phyloP scores from a whole-genome alignment of 352 stramenopile species.

The Phytophthora crassamura region DNA sequence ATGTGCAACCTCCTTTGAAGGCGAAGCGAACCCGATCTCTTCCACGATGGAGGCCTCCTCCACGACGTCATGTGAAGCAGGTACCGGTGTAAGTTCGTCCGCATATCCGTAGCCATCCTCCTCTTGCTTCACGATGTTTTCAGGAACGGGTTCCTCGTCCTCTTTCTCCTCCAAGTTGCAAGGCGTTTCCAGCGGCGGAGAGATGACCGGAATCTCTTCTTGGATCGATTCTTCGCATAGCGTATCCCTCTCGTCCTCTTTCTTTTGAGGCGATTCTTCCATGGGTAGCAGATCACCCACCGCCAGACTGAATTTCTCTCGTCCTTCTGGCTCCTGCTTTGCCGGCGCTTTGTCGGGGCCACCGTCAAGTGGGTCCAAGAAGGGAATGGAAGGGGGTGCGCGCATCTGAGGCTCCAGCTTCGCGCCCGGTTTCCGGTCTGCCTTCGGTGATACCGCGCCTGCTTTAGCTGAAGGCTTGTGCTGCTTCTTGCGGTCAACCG shows the following conservation, averaged over 20 bases:
- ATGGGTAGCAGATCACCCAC: conserved; percentile 6
- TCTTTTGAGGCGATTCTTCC: conserved; percentile 20
- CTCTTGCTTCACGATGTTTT: conserved; percentile 29
- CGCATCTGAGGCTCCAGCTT: conserved; percentile 18
- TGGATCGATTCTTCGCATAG: conserved; percentile 40
- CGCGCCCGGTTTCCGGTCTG: conserved; percentile 13
- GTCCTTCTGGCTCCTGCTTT: conserved; percentile 13
- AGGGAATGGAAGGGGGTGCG: conserved; percentile 24
- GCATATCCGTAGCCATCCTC: conserved; percentile 9
- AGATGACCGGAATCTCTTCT: conserved; percentile 28
- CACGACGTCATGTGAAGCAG: conserved; percentile 1
- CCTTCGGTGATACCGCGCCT: conserved; percentile 8
- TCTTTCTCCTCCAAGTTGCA: conserved; percentile 19
- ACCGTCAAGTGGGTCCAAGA: conserved; percentile 30
- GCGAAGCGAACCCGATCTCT: conserved; percentile 32
- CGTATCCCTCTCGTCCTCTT: conserved; percentile 22
- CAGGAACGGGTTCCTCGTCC: conserved; percentile 27
- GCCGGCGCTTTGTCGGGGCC: conserved; percentile 25
- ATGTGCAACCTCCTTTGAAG: conserved; percentile 9
- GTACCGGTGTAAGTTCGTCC: not conserved
- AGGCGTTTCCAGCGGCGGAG: not conserved
- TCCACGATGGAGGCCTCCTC: conserved; percentile 27
- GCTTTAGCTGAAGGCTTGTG: conserved; percentile 9
- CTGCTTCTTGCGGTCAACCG: conserved; percentile 25
- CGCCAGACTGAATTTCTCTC: conserved; percentile 10